Percentiles rank a stretch among this genome's conserved stretches.
Conservation (phyloP, 805 yeast genomes). For the Kazachstania psychrophila region DNA sequence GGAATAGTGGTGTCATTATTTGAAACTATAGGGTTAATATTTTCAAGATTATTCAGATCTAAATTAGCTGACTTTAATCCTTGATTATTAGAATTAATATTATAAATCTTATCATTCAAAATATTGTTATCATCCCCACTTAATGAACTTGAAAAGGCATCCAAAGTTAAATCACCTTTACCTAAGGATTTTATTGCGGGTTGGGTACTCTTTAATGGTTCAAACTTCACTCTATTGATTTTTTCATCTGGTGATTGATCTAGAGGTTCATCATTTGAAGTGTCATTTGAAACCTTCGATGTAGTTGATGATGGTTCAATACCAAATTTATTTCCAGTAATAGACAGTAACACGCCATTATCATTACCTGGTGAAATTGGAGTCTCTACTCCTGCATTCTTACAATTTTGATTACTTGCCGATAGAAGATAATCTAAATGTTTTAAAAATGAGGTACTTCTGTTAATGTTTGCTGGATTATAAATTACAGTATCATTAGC, state of each 20-base stretch:
- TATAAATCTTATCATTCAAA: neutral
- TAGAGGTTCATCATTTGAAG: neutral
- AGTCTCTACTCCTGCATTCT: neutral
- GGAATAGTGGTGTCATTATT: neutral
- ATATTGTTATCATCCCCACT: slow-evolving; percentile 4
- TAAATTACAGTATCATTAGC: slow-evolving; percentile 12
- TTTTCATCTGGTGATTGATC: slow-evolving; percentile 1
- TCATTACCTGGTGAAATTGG: neutral
- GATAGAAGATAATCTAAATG: slow-evolving; percentile 32
- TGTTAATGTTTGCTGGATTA: slow-evolving; percentile 5
- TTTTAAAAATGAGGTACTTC: slow-evolving; percentile 28
- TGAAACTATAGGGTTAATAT: too few species aligned
- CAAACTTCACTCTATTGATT: slow-evolving; percentile 22
- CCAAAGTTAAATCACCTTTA: slow-evolving; percentile 41
- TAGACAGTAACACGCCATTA: neutral
- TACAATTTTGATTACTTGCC: slow-evolving; percentile 5
- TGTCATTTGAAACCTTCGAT: neutral
- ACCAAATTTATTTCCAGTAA: neutral
- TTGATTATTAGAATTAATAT: neutral
- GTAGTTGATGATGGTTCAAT: neutral
- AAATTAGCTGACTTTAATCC: neutral
- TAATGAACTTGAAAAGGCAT: slow-evolving; percentile 19
- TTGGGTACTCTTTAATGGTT: slow-evolving; percentile 25
- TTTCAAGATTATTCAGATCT: neutral
- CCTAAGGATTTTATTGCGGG: slow-evolving; percentile 48